phyloP scores from a whole-genome alignment of 768 basidiomycete species.

The Kwoniella europaea region DNA sequence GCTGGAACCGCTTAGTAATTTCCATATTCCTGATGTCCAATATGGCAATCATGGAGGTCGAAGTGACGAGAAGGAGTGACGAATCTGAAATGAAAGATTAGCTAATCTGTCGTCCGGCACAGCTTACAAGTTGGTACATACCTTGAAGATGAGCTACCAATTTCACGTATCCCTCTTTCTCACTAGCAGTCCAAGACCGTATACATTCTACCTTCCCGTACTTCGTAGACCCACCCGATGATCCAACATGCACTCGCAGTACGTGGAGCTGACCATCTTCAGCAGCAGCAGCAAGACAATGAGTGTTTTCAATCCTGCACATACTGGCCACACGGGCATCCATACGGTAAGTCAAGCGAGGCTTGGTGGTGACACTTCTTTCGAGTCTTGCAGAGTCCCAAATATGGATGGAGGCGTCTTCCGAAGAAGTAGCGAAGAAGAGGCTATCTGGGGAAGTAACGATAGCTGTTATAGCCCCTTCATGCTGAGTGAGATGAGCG shows the following conservation, averaged over 20 bases:
- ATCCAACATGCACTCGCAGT: conserved; percentile 46
- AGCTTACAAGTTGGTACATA: conserved; percentile 18
- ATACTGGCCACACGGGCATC: conserved; percentile 72
- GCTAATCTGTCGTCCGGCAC: background rate
- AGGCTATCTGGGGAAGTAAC: conserved; percentile 90
- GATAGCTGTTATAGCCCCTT: conserved; percentile 75
- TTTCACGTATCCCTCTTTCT: conserved; percentile 34
- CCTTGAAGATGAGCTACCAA: conserved; percentile 41
- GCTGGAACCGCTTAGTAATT: conserved; percentile 74
- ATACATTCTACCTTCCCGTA: conserved; percentile 51
- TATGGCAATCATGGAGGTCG: conserved; percentile 73
- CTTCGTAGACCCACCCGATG: conserved; percentile 35
- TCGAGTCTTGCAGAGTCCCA: conserved; percentile 81
- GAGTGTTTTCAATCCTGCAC: conserved; percentile 73
- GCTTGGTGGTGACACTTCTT: conserved; percentile 85
- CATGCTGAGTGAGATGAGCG: conserved; percentile 81
- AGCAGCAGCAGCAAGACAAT: conserved; percentile 48
- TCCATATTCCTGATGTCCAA: conserved; percentile 86
- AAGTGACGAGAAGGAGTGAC: conserved; percentile 83
- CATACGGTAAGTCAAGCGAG: conserved; percentile 61
- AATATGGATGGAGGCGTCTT: conserved; percentile 60
- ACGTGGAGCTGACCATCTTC: conserved; percentile 52
- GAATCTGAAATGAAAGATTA: conserved; percentile 63
- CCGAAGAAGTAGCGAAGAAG: conserved; percentile 68
- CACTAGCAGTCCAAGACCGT: conserved; percentile 34